Evolutionary conservation across 2,329 filamentous ascomycete genomes (phyloP), one percentile per base, ranked within the genome.

Genomic region (Aspergillus sclerotialis): DNA sequence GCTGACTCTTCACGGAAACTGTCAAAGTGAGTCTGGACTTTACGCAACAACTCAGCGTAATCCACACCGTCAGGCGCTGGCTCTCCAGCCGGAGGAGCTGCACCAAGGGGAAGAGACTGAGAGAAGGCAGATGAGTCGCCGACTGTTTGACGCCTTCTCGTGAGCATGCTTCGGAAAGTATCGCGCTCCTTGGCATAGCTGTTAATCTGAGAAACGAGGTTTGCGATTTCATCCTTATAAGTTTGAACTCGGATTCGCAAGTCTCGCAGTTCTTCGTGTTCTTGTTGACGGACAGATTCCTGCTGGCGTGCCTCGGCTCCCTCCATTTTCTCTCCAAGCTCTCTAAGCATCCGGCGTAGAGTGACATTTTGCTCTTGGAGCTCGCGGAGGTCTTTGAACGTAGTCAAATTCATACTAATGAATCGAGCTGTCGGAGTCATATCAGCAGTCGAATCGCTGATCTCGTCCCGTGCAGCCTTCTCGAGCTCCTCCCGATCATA

Each of bases 161-260:
- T 84, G 18, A 95, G 75, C 69, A 96, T 89, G 33, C 89, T 87
- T 14, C 90, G 81, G 80, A 95, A 96, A 78, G 95, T 95, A 56
- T 98, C 90, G 42, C 92, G 82, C 65, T 98, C 92, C 50, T 88
- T 86, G 56, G 92, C 87, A 59, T 94, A 94, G 58, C 86, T 94
- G 67, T 94, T 86, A 44, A 88, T 84, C 37, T 89, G 85, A 18
- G 83, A 79, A 28, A 83, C 78, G 45, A 94, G 81, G 9, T 84
- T 84, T 46, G 82, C 78, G 33, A 94, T 78, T 56, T 95, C 88
- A 44, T 95, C 90, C 38, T 86, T 80, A 59, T 80, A 90, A 59
- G 83, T 79, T 45, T 82, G 74, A 15, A 93, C 73, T 45, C 87
- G 80, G 34, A 81, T 76, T 42, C 85, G 73, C 19, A 92, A 67